A percentile compares a stretch with the other conserved stretches of the same genome.
phyloP scores from a whole-genome alignment of 768 basidiomycete species.

The Mycena epipterygia region DNA sequence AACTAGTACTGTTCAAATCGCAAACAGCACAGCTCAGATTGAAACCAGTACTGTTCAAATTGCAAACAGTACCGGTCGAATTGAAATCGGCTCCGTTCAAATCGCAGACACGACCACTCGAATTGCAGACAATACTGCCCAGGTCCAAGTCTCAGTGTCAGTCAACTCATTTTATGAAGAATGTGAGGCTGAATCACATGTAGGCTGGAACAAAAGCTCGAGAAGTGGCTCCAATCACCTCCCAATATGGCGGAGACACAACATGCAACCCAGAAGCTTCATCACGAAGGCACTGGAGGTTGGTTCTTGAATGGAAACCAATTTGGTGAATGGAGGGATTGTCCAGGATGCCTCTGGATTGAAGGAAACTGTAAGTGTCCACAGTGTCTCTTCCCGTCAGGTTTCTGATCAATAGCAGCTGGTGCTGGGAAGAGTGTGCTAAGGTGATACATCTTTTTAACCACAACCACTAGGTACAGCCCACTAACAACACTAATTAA shows the following conservation, averaged over 20 bases:
- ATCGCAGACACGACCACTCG: too few species aligned
- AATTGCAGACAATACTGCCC: too few species aligned
- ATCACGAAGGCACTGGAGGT: not conserved
- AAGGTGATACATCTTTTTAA: not conserved
- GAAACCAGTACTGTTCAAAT: too few species aligned
- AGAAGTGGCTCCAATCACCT: not conserved
- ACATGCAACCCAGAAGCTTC: not conserved
- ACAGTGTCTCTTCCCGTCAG: too few species aligned
- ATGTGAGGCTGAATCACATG: not conserved
- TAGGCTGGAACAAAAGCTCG: not conserved
- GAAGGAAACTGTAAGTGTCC: not conserved
- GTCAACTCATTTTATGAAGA: not conserved
- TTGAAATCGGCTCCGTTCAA: too few species aligned
- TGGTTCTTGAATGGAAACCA: not conserved
- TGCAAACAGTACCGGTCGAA: too few species aligned
- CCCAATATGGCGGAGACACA: not conserved
- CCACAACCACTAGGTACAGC: too few species aligned
- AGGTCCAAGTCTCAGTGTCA: not conserved
- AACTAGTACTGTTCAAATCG: too few species aligned
- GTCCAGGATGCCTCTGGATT: not conserved
- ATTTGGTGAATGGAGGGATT: not conserved
- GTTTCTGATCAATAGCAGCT: not conserved
- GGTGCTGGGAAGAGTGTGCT: constrained; percentile 1
- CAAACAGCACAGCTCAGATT: too few species aligned
- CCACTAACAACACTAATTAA: not conserved